Conservation (phyloP, 225 moss, liverwort and hornwort genomes). For the Climacium dendroides region DNA sequence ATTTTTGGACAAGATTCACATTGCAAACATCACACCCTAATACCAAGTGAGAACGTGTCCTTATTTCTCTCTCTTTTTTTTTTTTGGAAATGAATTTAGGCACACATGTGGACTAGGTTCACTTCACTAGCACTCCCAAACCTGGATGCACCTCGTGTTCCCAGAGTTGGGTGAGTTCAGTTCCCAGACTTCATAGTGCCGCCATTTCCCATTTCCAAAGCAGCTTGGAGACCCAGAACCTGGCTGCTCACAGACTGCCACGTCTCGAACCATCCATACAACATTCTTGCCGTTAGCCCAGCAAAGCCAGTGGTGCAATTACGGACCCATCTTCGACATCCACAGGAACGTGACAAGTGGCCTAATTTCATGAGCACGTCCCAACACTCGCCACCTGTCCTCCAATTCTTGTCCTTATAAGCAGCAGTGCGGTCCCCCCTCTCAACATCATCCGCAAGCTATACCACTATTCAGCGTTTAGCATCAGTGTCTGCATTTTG, state of each 20-base stretch:
- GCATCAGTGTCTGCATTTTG: not conserved
- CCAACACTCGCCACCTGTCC: not conserved
- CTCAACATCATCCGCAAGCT: accelerated
- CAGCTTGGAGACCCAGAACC: not conserved
- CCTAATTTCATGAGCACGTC: not conserved
- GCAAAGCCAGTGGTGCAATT: not conserved
- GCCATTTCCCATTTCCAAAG: not conserved
- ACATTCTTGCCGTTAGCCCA: not conserved
- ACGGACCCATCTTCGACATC: not conserved
- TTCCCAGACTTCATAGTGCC: not conserved
- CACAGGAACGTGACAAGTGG: not conserved
- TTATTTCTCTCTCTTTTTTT: no score
- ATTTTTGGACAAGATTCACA: no score
- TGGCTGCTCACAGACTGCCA: not conserved
- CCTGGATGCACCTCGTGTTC: not conserved
- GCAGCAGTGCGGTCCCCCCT: accelerated
- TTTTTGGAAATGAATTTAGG: not conserved
- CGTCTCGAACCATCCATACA: not conserved
- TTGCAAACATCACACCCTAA: no score
- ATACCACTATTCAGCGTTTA: not conserved
- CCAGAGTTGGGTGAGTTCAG: not conserved
- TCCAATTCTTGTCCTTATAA: not conserved
- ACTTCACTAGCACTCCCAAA: not conserved
- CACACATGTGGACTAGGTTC: not conserved
- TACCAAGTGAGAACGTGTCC: no score